Percentiles rank a stretch among this genome's conserved stretches.
phyloP scores from a whole-genome alignment of 805 yeast genomes.

The Middelhovenomyces tepae region DNA sequence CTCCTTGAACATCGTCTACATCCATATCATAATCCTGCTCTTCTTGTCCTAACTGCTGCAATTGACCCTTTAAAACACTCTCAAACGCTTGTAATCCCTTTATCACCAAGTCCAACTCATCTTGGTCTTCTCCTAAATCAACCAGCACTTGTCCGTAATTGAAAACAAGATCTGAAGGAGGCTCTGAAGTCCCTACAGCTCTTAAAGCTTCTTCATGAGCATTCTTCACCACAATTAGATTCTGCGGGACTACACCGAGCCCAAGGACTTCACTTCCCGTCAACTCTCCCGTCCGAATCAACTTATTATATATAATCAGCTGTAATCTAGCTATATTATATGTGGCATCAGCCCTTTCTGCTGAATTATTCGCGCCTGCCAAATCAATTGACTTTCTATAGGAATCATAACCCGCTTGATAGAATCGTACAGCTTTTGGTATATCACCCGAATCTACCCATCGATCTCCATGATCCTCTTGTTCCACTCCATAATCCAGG shows the following conservation, averaged over 20 bases:
- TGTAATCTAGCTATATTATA: slow-evolving; percentile 54
- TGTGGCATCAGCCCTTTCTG: slow-evolving; percentile 34
- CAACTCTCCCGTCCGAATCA: slow-evolving; percentile 26
- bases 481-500: slow-evolving; percentile 47
- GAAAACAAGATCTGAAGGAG: slow-evolving; percentile 14
- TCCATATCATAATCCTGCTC: slow-evolving; percentile 5
- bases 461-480: slow-evolving; percentile 69
- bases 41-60: slow-evolving; percentile 7
- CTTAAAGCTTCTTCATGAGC: slow-evolving; percentile 6
- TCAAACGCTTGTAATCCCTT: slow-evolving; percentile 14
- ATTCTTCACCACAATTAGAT: slow-evolving; percentile 5
- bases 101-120: slow-evolving; percentile 3
- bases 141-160: slow-evolving; percentile 19
- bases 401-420: slow-evolving; percentile 44
- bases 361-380: slow-evolving; percentile 2
- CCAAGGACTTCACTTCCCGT: slow-evolving; percentile 3
- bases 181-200: not conserved
- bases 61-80: slow-evolving; percentile 11
- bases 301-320: slow-evolving; percentile 48
- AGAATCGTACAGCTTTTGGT: slow-evolving; percentile 55
- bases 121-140: slow-evolving; percentile 17
- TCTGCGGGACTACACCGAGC: slow-evolving; percentile 5
- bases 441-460: slow-evolving; percentile 57
- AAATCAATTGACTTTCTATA: slow-evolving; percentile 34
- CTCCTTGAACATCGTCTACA: slow-evolving; percentile 2